Percentiles rank a stretch among this genome's conserved stretches.
phyloP scores from a whole-genome alignment of 768 basidiomycete species.

The Dacryopinax spathularia region DNA sequence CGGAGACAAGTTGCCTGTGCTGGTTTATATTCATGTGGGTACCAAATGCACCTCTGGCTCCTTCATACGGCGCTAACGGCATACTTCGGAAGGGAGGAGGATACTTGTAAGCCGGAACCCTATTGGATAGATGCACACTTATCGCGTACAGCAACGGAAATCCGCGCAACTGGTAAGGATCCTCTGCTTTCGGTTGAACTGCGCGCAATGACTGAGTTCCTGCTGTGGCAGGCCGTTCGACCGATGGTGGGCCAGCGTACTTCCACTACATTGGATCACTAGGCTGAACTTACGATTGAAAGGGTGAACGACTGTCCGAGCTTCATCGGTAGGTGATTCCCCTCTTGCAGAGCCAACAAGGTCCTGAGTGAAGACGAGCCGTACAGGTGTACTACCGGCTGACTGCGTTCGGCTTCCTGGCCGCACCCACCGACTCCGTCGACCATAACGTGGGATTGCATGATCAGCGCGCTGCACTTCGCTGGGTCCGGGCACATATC shows the following conservation, averaged over 20 bases:
- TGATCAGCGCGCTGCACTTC: conserved; percentile 37
- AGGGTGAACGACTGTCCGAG: neutral
- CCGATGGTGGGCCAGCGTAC: neutral
- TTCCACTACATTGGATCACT: neutral
- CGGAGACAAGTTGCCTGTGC: conserved; percentile 23
- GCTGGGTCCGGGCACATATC: conserved; percentile 30
- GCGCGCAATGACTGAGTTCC: neutral
- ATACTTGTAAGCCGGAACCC: conserved; percentile 1
- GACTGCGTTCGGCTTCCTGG: conserved; percentile 48
- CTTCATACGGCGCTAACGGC: neutral
- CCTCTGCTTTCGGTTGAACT: neutral
- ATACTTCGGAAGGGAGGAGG: conserved; percentile 7
- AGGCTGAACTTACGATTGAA: neutral
- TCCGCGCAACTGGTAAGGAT: conserved; percentile 34
- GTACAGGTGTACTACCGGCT: conserved; percentile 56
- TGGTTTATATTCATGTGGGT: conserved; percentile 30
- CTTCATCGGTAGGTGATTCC: neutral
- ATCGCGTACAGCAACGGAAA: conserved; percentile 41
- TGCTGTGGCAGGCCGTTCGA: neutral
- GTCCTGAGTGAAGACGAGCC: conserved; percentile 42
- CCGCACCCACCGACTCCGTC: conserved; percentile 30
- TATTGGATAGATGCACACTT: neutral
- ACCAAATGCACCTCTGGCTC: neutral
- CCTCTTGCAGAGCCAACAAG: conserved; percentile 35
- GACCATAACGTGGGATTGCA: conserved; percentile 41